These are phyloP conservation scores for Sclerotinia glacialis DNA, from an alignment of 2,329 filamentous ascomycete genomes.

Conservation along the genomic window DNA sequence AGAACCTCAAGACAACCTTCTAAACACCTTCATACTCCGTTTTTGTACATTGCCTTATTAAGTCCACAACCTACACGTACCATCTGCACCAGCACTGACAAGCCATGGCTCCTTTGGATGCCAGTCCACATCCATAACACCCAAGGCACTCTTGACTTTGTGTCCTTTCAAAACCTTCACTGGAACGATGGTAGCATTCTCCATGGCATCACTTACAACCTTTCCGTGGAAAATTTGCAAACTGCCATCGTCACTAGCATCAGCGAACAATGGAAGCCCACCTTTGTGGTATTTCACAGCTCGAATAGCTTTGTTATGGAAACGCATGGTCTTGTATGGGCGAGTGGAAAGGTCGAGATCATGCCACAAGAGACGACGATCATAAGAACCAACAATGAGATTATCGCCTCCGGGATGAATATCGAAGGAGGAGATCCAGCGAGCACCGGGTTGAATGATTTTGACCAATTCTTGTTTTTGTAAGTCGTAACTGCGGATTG, in stretches of 20 bases:
- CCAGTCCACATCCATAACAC: constrained; percentile 94
- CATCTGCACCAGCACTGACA: constrained; percentile 90
- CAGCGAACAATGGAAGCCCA: constrained; percentile 80
- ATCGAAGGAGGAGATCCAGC: constrained; percentile 92
- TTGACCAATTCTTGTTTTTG: constrained; percentile 89
- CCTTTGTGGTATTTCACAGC: constrained; percentile 83
- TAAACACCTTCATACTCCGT: constrained; percentile 21
- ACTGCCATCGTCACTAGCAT: constrained; percentile 91
- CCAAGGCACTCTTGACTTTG: constrained; percentile 78
- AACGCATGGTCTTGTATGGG: constrained; percentile 94
- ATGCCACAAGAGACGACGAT: constrained; percentile 92
- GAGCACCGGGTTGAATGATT: constrained; percentile 86
- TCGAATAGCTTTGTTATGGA: constrained; percentile 89
- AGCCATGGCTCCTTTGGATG: constrained; percentile 93
- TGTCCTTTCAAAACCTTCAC: constrained; percentile 92
- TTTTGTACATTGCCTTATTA: constrained; percentile 39
- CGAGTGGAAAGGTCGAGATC: constrained; percentile 87
- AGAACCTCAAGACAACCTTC: constrained; percentile 11
- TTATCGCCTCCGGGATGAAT: constrained; percentile 93
- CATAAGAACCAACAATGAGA: constrained; percentile 89
- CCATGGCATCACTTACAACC: constrained; percentile 90
- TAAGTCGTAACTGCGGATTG: constrained; percentile 90
- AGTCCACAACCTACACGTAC: constrained; percentile 87
- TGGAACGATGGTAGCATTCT: constrained; percentile 94
- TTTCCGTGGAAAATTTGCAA: constrained; percentile 97